These are phyloP conservation scores for Pythium scleroteichum DNA, from an alignment of 352 stramenopile genomes.

Conservation along the genomic window DNA sequence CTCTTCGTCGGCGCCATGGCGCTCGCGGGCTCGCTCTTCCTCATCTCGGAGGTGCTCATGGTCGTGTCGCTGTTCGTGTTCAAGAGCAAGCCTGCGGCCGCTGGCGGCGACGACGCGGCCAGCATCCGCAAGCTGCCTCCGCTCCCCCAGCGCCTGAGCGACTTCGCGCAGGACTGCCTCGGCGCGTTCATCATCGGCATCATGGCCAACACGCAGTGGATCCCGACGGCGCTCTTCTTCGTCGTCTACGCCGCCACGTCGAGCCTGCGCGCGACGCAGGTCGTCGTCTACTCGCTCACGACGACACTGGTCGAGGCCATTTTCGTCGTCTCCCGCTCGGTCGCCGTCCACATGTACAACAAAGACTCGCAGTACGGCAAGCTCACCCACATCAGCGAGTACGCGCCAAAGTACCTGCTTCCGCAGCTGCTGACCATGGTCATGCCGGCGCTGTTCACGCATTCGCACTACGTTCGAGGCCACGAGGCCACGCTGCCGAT, in stretches of 20 bases:
- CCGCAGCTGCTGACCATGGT: conserved; percentile 37
- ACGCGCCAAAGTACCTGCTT: conserved; percentile 58
- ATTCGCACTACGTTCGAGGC: conserved; percentile 53
- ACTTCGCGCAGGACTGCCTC: conserved; percentile 57
- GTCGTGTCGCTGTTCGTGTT: conserved; percentile 84
- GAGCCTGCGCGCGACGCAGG: conserved; percentile 31
- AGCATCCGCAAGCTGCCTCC: conserved; percentile 3
- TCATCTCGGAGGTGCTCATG: conserved; percentile 76
- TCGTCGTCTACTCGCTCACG: conserved; percentile 46
- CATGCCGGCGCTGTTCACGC: conserved; percentile 46
- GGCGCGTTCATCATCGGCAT: conserved; percentile 46
- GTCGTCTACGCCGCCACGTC: conserved; percentile 53
- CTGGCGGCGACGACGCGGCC: background rate
- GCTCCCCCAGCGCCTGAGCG: conserved; percentile 33
- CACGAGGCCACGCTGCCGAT: conserved; percentile 47
- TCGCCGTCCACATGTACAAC: conserved; percentile 60
- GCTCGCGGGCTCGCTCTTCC: conserved; percentile 57
- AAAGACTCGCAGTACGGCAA: conserved; percentile 58
- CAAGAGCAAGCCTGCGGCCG: conserved; percentile 11
- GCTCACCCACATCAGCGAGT: conserved; percentile 44
- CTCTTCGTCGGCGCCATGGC: conserved; percentile 77
- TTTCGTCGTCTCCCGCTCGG: conserved; percentile 57
- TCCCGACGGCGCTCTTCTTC: conserved; percentile 56
- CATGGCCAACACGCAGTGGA: conserved; percentile 69
- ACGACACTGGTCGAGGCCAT: conserved; percentile 46